Evolutionary conservation across 179 eudicot species (phyloP).

Genomic region (Silene vulgaris): DNA sequence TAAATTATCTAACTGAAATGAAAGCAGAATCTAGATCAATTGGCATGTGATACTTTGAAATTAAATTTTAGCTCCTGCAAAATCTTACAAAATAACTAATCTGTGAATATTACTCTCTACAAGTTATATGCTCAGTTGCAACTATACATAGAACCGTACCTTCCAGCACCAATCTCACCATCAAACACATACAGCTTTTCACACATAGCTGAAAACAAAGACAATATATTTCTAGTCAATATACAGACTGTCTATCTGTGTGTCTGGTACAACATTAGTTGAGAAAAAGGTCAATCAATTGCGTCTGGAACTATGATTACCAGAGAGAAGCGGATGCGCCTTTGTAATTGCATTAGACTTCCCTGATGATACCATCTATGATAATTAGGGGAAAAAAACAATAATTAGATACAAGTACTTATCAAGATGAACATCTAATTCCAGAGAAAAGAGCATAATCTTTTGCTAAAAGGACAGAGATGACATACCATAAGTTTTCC

Average conservation of each 20-base stretch:
- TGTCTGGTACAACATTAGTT: neutral
- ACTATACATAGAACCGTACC: conserved; percentile 40
- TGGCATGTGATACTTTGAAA: neutral
- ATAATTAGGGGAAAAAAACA: conserved; percentile 16
- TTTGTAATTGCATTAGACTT: conserved; percentile 46
- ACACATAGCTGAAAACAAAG: conserved; percentile 60
- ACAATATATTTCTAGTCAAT: conserved; percentile 20
- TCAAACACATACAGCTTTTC: conserved; percentile 58
- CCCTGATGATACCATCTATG: conserved; percentile 70
- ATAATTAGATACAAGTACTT: conserved; percentile 1
- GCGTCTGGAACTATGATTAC: conserved; percentile 29
- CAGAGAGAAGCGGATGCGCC: conserved; percentile 66
- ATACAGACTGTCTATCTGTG: neutral
- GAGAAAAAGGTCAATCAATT: neutral
- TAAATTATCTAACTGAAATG: neutral
- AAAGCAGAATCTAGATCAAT: conserved; percentile 10
- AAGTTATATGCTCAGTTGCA: neutral
- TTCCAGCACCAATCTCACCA: conserved; percentile 78
- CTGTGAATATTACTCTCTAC: neutral
- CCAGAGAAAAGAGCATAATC: neutral
- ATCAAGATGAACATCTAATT: conserved; percentile 2
- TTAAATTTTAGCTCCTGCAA: neutral
- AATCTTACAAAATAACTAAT: neutral
- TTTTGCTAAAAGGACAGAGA: conserved; percentile 8
- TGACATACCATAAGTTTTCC: conserved; percentile 59